Evolutionary conservation across 352 stramenopile genomes (phyloP).

Genomic region (Pilasporangium apinafurcum): DNA sequence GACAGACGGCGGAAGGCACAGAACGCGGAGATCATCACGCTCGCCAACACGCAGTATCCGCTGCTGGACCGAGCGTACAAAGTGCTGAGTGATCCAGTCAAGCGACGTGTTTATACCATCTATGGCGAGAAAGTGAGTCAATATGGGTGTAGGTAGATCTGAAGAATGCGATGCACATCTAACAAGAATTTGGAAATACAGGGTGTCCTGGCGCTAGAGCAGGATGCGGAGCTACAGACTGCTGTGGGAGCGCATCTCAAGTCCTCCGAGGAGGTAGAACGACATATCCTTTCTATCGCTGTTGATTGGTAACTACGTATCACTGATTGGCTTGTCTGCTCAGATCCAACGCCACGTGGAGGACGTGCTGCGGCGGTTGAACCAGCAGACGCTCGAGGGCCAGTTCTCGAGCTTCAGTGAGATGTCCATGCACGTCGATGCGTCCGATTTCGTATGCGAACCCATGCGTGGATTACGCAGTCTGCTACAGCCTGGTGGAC

Average conservation of each 20-base stretch:
- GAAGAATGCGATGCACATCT: too few species aligned
- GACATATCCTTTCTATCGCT: not conserved
- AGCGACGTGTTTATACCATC: conserved; percentile 65
- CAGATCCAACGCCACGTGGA: conserved; percentile 51
- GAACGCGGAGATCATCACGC: conserved; percentile 42
- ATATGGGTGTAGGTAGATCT: not conserved
- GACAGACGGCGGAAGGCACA: conserved; percentile 49
- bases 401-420: conserved; percentile 80
- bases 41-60: conserved; percentile 74
- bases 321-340: not conserved
- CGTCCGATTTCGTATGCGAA: conserved; percentile 58
- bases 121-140: conserved; percentile 55
- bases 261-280: conserved; percentile 28
- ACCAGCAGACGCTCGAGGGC: conserved; percentile 63
- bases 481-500: conserved; percentile 34
- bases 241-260: conserved; percentile 40
- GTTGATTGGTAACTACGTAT: not conserved
- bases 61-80: conserved; percentile 80
- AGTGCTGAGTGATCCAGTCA: conserved; percentile 61
- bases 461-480: conserved; percentile 51
- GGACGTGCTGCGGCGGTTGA: conserved; percentile 46
- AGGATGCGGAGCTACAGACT: conserved; percentile 29
- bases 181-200: too few species aligned
- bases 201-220: conserved; percentile 60
- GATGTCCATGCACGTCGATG: conserved; percentile 76